phyloP scores from a whole-genome alignment of 208 protist species.

The Porcisia deanei region DNA sequence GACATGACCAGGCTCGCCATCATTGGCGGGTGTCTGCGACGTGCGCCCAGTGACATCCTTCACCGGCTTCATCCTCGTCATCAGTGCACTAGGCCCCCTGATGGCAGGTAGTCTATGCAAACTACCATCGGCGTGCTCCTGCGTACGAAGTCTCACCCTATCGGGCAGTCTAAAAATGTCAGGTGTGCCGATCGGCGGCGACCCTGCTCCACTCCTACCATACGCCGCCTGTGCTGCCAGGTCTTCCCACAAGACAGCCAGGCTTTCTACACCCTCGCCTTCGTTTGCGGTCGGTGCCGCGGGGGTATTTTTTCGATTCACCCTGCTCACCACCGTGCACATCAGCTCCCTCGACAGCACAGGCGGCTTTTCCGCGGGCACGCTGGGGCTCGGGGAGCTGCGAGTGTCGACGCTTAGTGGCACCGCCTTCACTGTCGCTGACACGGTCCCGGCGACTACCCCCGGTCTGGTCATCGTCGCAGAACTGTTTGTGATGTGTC shows the following conservation, averaged over 20 bases:
- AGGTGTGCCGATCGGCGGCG: not conserved
- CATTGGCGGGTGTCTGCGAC: not conserved
- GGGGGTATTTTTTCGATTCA: too few species aligned
- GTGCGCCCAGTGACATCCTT: too few species aligned
- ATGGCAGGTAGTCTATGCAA: not conserved
- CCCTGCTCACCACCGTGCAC: too few species aligned
- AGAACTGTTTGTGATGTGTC: not conserved
- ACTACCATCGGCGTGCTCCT: not conserved
- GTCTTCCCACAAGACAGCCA: not conserved
- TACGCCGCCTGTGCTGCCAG: not conserved
- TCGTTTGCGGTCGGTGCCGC: not conserved
- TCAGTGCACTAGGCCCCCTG: not conserved
- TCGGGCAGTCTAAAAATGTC: not conserved
- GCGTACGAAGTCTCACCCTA: not conserved
- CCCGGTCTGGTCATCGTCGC: too few species aligned
- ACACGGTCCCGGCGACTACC: not conserved
- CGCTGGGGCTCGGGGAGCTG: not conserved
- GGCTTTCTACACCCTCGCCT: too few species aligned
- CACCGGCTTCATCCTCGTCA: not conserved
- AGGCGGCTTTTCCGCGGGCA: not conserved
- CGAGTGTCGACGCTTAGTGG: too few species aligned
- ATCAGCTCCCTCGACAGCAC: too few species aligned
- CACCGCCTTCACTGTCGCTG: not conserved
- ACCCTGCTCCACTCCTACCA: not conserved
- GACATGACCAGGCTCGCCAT: too few species aligned